Evolutionary conservation across 768 basidiomycete genomes (phyloP), one percentile per base, ranked within the genome.

Genomic region (Tricholoma furcatifolium): DNA sequence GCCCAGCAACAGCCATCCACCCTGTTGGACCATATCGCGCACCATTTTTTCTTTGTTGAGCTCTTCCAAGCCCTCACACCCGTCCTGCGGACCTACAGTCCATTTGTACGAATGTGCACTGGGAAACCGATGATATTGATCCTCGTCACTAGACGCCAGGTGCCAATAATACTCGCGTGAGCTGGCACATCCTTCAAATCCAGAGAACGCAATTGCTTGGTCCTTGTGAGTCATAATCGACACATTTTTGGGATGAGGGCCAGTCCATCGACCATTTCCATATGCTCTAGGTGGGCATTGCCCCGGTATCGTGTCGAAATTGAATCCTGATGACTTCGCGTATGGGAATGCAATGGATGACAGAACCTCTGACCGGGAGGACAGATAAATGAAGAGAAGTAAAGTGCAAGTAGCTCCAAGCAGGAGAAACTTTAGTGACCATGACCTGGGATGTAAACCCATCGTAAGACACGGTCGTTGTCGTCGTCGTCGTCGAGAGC

Each of bases 1-100:
- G 24, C 86, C 86, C 6, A 87, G 63, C 6, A 88, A 59, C 14
- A 87, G 69, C 86, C 86, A 88, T 2, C 86, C 86, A 11, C 85
- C 86, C n/a, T 80, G 71, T 61, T 85, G 79, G 12, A 85, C 84
- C 62, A 88, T 66, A 55, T 84, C 77, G 51, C 67, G 71, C 39
- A 88, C 71, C 43, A 88, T 67, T 9, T 66, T 67, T 35, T 70
- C 73, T 14, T 68, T 62, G 48, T 74, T 62, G 51, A 82, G 67
- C 11, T 72, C 70, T 10, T 68, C 67, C 30, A 80, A 59, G 1
- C 61, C 62, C 17, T 71, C 60, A 58, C 84, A 86, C 7, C 54
- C 60, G 12, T 66, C 56, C 3, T 59, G 52, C 12, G 68, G 59
- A 2, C 74, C 73, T 2, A 84, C 82, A 0, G 67, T 60, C 85